Evolutionary conservation across 495 filamentous ascomycete genomes (phyloP).

Genomic region (Jackrogersella multiformis): DNA sequence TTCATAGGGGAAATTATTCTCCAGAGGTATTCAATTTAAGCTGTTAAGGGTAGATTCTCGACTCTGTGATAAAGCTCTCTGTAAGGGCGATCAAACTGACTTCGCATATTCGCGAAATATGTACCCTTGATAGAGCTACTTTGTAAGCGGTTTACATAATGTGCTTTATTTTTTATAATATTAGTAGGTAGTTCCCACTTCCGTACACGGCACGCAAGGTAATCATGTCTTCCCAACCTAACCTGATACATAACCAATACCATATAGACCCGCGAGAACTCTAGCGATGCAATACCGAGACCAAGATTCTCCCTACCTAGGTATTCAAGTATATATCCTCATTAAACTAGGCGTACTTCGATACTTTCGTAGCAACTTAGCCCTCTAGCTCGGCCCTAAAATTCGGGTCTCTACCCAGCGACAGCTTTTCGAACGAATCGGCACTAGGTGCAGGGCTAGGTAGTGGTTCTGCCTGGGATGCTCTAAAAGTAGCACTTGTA

Average conservation of each 20-base stretch:
- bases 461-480: neutral
- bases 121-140: neutral
- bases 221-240: neutral
- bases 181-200: neutral
- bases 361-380: neutral
- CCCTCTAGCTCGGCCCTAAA: slow-evolving; percentile 32
- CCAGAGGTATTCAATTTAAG: neutral
- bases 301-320: too few relatives aligned
- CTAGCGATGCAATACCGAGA: too few relatives aligned
- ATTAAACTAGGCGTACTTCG: neutral
- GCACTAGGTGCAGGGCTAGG: slow-evolving; percentile 21
- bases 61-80: neutral
- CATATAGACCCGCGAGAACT: neutral
- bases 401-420: slow-evolving; percentile 17
- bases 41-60: neutral
- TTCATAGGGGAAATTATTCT: slow-evolving; percentile 1
- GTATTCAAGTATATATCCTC: neutral
- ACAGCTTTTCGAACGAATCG: slow-evolving; percentile 28
- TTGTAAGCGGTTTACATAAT: slow-evolving; percentile 3
- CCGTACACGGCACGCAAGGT: neutral
- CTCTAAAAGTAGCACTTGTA: slow-evolving; percentile 24
- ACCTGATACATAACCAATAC: neutral
- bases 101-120: neutral
- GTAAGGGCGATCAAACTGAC: neutral
- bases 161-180: slow-evolving; percentile 1